phyloP scores from a whole-genome alignment of 192 early-diverging fungal species.

The Pecoramyces ruminantium region DNA sequence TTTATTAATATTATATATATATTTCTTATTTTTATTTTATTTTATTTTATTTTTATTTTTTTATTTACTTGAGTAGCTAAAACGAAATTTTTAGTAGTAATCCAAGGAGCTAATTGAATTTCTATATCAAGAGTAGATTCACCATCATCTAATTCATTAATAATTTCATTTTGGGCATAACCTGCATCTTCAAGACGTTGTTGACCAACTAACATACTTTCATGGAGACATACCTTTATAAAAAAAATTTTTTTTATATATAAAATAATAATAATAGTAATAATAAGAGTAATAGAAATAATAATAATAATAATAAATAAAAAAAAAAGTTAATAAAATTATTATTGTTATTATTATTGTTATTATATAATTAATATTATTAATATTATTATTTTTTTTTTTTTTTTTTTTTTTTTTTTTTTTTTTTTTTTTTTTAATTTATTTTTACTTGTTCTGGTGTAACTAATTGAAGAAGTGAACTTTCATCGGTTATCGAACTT shows the following conservation, averaged over 20 bases:
- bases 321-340: constrained; percentile 47
- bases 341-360: constrained; percentile 82
- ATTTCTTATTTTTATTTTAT: neutral
- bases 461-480: constrained; percentile 8
- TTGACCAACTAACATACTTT: constrained; percentile 85
- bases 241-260: neutral
- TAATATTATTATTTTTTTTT: no score
- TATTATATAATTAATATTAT: no score
- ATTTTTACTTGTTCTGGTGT: neutral
- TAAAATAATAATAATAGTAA: no score
- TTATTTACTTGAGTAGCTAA: constrained; percentile 50
- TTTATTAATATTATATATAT: no score
- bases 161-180: constrained; percentile 44
- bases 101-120: constrained; percentile 88
- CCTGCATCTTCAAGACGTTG: constrained; percentile 81
- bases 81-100: constrained; percentile 85
- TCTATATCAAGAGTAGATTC: constrained; percentile 69
- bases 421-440: no score
- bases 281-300: no score
- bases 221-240: constrained; percentile 59
- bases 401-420: no score
- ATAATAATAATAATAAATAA: no score
- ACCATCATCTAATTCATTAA: constrained; percentile 28
- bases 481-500: constrained; percentile 39
- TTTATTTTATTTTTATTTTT: neutral